Evolutionary conservation across 768 basidiomycete genomes (phyloP).

Genomic region (Leucocoprinus birnbaumii): DNA sequence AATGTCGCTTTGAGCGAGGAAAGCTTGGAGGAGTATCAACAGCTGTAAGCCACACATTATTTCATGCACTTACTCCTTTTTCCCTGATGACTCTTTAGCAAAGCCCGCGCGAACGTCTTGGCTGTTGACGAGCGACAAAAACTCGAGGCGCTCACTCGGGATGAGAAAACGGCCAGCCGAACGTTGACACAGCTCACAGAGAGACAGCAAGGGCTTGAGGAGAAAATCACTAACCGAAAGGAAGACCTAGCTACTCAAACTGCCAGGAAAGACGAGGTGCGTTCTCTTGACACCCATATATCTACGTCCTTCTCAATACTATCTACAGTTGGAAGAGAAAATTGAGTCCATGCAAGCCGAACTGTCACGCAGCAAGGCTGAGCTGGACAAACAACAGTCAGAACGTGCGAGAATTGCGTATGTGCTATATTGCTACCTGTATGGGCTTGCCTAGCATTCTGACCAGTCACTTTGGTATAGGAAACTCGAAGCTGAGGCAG

Average conservation of each 20-base stretch:
- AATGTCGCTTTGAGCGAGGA: constrained; percentile 81
- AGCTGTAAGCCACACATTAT: constrained; percentile 58
- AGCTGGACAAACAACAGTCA: constrained; percentile 81
- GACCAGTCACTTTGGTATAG: constrained; percentile 33
- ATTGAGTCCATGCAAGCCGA: constrained; percentile 55
- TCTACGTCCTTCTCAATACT: not conserved
- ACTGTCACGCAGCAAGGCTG: constrained; percentile 63
- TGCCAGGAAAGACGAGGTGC: constrained; percentile 58
- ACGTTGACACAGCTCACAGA: constrained; percentile 64
- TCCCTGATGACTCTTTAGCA: constrained; percentile 40
- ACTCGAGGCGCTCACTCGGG: constrained; percentile 75
- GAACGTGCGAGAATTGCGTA: constrained; percentile 81
- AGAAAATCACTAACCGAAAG: constrained; percentile 51
- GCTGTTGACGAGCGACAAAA: constrained; percentile 87
- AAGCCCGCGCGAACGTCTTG: constrained; percentile 72
- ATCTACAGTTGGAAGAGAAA: constrained; percentile 56
- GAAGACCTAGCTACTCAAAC: constrained; percentile 51
- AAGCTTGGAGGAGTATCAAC: constrained; percentile 83
- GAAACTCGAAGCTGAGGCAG: constrained; percentile 86
- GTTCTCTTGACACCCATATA: constrained; percentile 10
- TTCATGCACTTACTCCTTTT: not conserved
- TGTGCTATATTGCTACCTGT: constrained; percentile 20
- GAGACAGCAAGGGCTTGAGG: constrained; percentile 61
- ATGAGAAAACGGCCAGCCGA: constrained; percentile 73
- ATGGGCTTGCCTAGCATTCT: not conserved